Evolutionary conservation across 805 yeast genomes (phyloP).

Genomic region (Ogataea paradorogensis): DNA sequence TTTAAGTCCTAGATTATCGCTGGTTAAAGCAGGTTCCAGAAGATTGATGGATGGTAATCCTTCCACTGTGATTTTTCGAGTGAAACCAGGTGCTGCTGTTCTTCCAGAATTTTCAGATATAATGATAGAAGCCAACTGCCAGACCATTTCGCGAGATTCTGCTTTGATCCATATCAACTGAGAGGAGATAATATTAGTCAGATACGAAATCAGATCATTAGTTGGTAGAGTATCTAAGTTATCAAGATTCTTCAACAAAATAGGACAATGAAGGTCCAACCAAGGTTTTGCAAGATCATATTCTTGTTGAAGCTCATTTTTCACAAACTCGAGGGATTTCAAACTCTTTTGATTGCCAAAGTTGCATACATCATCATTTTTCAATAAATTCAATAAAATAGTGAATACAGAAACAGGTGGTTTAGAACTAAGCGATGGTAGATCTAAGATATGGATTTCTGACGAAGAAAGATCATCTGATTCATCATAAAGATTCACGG

Average conservation of each 20-base stretch:
- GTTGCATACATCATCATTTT: conserved; percentile 50
- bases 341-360: conserved; percentile 34
- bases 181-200: conserved; percentile 49
- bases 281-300: conserved; percentile 39
- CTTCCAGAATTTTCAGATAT: conserved; percentile 83
- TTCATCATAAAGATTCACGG: conserved; percentile 22
- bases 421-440: conserved; percentile 46
- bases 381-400: conserved; percentile 45
- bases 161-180: conserved; percentile 46
- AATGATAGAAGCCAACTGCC: conserved; percentile 57
- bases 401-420: conserved; percentile 49
- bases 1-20: conserved; percentile 84
- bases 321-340: conserved; percentile 12
- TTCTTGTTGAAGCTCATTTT: conserved; percentile 32
- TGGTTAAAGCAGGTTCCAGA: conserved; percentile 81
- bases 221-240: conserved; percentile 5
- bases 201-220: conserved; percentile 41
- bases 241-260: conserved; percentile 24
- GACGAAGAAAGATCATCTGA: neutral
- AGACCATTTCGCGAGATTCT: conserved; percentile 38
- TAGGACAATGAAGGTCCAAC: conserved; percentile 39
- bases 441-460: conserved; percentile 50
- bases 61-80: conserved; percentile 47
- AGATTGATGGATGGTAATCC: conserved; percentile 42
- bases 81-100: conserved; percentile 72